Percentiles rank a stretch among this genome's conserved stretches.
Conservation (phyloP, 2,329 filamentous ascomycete genomes). For the Escovopsis weberi region DNA sequence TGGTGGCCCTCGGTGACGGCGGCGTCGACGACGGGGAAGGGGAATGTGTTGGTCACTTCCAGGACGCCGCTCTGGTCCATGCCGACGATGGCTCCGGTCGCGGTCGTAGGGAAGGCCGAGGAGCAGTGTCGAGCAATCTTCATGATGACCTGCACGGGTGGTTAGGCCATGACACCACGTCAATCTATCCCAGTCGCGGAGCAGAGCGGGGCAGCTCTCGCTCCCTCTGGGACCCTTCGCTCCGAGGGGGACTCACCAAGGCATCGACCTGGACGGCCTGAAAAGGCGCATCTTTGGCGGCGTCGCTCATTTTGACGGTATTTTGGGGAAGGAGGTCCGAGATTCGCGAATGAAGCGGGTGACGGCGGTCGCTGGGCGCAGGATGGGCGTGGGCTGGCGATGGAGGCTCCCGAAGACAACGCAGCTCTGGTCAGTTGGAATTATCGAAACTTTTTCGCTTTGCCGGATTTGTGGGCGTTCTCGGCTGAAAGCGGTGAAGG, state of each 20-base stretch:
- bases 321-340: constrained; percentile 5
- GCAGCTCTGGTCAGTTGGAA: constrained; percentile 11
- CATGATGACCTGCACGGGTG: constrained; percentile 60
- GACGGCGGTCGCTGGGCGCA: constrained; percentile 1
- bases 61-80: constrained; percentile 75
- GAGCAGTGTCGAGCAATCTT: constrained; percentile 96
- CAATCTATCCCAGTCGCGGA: constrained; percentile 10
- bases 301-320: constrained; percentile 39
- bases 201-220: constrained; percentile 19
- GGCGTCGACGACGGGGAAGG: constrained; percentile 73
- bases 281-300: constrained; percentile 53
- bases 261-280: constrained; percentile 89
- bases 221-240: not conserved
- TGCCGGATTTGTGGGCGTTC: constrained; percentile 30
- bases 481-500: constrained; percentile 24
- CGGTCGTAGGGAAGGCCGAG: constrained; percentile 71
- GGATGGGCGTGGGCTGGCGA: constrained; percentile 7
- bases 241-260: constrained; percentile 46
- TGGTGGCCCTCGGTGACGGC: constrained; percentile 60
- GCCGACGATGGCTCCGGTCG: constrained; percentile 82
- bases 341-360: not conserved
- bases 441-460: constrained; percentile 28
- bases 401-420: constrained; percentile 11
- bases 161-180: constrained; percentile 3
- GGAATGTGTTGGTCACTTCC: constrained; percentile 89